Conservation (phyloP, 495 filamentous ascomycete genomes). For the Neurospora sp. region DNA sequence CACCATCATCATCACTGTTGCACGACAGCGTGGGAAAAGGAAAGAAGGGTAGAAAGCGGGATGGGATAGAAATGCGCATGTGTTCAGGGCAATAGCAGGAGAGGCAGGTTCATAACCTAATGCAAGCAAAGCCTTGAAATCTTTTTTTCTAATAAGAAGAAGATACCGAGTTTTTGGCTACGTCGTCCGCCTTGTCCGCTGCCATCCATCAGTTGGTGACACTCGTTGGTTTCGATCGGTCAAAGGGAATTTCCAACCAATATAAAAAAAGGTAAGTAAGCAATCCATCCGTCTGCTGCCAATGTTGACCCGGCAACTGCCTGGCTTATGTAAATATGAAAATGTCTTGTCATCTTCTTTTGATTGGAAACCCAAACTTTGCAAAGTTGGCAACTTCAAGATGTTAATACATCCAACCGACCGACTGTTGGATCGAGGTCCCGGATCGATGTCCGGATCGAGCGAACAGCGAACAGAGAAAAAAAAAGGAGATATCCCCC, state of each 20-base stretch:
- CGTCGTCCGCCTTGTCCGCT: background rate
- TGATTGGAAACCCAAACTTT: background rate
- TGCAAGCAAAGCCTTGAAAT: background rate
- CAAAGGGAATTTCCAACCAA: background rate
- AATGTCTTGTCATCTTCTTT: background rate
- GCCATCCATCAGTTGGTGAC: background rate
- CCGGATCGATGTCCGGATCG: background rate
- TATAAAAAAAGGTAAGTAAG: background rate
- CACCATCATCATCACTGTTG: background rate
- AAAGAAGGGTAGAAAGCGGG: background rate
- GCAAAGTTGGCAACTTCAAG: background rate
- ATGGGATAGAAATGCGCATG: too few relatives aligned
- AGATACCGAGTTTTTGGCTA: background rate
- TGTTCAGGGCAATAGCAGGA: too few relatives aligned
- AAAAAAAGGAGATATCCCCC: background rate
- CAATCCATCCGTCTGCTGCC: background rate
- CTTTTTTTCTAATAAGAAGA: background rate
- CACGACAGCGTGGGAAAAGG: background rate
- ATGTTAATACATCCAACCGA: background rate
- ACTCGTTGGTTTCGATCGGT: background rate
- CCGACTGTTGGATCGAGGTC: background rate
- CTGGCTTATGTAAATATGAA: background rate
- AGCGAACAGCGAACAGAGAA: background rate
- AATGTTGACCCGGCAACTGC: background rate
- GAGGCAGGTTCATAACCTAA: background rate